Conservation (phyloP, 2,329 filamentous ascomycete genomes). For the Fusarium multiceps region DNA sequence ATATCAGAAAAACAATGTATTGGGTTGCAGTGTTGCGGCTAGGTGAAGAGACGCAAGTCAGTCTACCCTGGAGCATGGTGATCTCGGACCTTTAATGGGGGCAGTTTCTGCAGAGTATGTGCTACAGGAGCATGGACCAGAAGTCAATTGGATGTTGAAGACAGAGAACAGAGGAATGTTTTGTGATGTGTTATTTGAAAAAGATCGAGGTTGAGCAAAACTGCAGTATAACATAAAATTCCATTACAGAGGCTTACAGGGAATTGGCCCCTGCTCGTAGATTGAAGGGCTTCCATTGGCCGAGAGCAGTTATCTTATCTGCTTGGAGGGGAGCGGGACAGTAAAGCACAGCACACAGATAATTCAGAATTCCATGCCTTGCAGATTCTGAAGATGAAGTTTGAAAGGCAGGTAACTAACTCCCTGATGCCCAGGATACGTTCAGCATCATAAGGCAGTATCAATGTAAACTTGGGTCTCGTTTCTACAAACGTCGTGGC, state of each 20-base stretch:
- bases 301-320: constrained; percentile 21
- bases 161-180: constrained; percentile 2
- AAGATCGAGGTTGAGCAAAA: neutral
- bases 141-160: neutral
- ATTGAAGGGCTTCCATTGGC: constrained; percentile 18
- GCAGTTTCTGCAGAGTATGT: constrained; percentile 40
- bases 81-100: constrained; percentile 15
- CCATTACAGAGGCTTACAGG: neutral
- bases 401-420: neutral
- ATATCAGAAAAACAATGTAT: neutral
- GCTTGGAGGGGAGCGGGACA: constrained; percentile 3
- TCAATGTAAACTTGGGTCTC: neutral
- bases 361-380: constrained; percentile 19
- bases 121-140: neutral
- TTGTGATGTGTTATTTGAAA: constrained; percentile 1
- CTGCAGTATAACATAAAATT: neutral
- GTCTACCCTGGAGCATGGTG: constrained; percentile 54
- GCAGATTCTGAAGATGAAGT: neutral
- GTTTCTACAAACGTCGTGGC: neutral
- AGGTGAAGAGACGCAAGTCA: constrained; percentile 51
- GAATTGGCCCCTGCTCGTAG: neutral
- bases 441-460: neutral
- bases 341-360: constrained; percentile 8
- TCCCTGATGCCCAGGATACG: neutral
- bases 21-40: neutral